phyloP scores from a whole-genome alignment of 208 protist species.

The Leishmania turanica region DNA sequence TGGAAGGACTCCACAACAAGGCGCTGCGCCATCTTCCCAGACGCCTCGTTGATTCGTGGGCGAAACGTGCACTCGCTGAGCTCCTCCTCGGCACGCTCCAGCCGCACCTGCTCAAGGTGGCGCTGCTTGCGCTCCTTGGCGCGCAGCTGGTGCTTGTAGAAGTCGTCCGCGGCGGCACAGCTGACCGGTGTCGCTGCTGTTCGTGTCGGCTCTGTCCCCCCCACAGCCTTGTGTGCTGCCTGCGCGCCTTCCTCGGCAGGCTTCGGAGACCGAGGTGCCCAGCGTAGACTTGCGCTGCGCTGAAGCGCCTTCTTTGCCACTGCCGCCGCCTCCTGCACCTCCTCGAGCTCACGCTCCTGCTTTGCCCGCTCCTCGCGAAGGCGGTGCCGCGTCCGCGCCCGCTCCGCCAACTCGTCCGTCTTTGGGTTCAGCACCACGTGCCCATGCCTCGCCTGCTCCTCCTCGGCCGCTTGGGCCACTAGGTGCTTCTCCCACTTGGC shows the following conservation, averaged over 20 bases:
- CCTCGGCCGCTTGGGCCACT: constrained; percentile 14
- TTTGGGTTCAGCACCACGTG: constrained; percentile 22
- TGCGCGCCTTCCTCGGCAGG: not conserved
- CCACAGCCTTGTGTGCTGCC: not conserved
- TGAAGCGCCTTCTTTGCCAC: not conserved
- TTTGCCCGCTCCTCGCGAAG: constrained; percentile 11
- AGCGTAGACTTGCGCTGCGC: not conserved
- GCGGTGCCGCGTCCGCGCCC: constrained; percentile 29
- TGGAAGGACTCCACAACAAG: constrained; percentile 12
- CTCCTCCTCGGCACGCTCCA: constrained; percentile 30
- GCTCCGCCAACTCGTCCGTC: constrained; percentile 36
- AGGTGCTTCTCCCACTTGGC: constrained; percentile 23
- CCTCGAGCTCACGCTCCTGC: not conserved
- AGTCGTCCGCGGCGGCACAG: constrained; percentile 2
- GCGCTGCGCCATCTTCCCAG: constrained; percentile 26
- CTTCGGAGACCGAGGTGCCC: not conserved
- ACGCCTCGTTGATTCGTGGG: constrained; percentile 29
- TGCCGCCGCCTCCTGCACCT: not conserved
- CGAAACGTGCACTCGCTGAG: constrained; percentile 52
- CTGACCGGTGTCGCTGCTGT: not conserved
- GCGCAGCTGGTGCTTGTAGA: constrained; percentile 39
- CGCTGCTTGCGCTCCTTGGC: constrained; percentile 27
- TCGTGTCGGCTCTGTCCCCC: not conserved
- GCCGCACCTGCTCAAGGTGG: constrained; percentile 29
- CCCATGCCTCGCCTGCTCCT: constrained; percentile 5